A percentile compares a stretch with the other conserved stretches of the same genome.
These are phyloP conservation scores for Rhodomyrtus tomentosa DNA, from an alignment of 345 rosid genomes.

Conservation along the genomic window DNA sequence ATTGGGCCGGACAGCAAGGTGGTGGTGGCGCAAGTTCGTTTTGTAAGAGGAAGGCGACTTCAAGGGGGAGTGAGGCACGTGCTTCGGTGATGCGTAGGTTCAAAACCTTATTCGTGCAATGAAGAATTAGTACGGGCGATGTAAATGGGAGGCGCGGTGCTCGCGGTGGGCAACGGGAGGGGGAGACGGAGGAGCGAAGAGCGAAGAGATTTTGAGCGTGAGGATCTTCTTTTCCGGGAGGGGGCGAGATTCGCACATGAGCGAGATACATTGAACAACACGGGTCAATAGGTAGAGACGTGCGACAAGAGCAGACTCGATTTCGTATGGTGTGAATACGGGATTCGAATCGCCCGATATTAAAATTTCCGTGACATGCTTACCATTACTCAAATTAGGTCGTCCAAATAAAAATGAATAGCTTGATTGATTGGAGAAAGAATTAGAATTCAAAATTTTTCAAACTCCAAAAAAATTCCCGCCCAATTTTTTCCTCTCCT, in stretches of 20 bases:
- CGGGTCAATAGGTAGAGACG: background rate
- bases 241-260: background rate
- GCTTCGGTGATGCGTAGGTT: background rate
- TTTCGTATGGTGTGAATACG: fast-evolving
- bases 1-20: background rate
- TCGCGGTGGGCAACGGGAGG: background rate
- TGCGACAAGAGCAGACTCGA: background rate
- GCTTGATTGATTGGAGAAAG: no score
- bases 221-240: no score
- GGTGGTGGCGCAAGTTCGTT: background rate
- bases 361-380: no score
- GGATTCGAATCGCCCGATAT: no score
- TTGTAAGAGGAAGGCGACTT: background rate
- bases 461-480: no score
- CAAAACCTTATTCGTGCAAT: fast-evolving
- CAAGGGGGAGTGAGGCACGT: background rate
- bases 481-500: no score
- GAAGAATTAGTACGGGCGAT: background rate
- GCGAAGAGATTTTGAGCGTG: no score
- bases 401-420: no score
- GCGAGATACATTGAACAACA: background rate
- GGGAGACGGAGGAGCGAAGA: no score
- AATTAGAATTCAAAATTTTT: no score
- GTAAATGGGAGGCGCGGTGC: background rate
- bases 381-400: no score